Percentiles rank a stretch among this genome's conserved stretches.
phyloP scores from a whole-genome alignment of 306 rosid genomes.

The Styphnolobium japonicum region DNA sequence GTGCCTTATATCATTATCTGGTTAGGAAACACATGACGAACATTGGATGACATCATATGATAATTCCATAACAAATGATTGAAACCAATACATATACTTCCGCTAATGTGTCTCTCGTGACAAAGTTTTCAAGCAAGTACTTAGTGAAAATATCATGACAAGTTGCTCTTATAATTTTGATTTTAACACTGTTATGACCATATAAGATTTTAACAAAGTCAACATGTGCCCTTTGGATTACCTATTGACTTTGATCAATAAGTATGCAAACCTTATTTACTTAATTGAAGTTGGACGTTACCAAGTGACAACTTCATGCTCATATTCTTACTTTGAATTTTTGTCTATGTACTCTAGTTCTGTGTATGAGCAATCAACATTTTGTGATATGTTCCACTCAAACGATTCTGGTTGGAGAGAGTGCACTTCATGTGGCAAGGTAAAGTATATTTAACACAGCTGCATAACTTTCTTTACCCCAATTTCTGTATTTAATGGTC shows the following conservation, averaged over 20 bases:
- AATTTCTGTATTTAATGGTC: background rate
- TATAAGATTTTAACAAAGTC: background rate
- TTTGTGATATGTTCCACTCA: conserved; percentile 76
- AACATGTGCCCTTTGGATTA: background rate
- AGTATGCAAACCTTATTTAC: background rate
- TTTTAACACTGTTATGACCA: background rate
- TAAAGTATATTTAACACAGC: conserved; percentile 17
- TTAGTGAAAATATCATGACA: background rate
- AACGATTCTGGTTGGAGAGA: conserved; percentile 96
- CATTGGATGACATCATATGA: background rate
- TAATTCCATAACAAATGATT: background rate
- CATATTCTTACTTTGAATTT: conserved; percentile 14
- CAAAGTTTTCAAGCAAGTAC: background rate
- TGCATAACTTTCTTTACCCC: background rate
- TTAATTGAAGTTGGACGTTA: background rate
- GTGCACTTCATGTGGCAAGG: conserved; percentile 83
- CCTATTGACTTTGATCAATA: background rate
- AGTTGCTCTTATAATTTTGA: background rate
- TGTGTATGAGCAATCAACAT: conserved; percentile 77
- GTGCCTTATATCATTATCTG: background rate
- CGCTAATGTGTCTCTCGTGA: background rate
- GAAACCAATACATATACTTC: conserved; percentile 14
- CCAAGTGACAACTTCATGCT: background rate
- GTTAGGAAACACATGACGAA: background rate
- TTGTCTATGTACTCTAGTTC: conserved; percentile 52